Evolutionary conservation across 2,329 filamentous ascomycete genomes (phyloP).

Genomic region (Verticillium zaregamsianum): DNA sequence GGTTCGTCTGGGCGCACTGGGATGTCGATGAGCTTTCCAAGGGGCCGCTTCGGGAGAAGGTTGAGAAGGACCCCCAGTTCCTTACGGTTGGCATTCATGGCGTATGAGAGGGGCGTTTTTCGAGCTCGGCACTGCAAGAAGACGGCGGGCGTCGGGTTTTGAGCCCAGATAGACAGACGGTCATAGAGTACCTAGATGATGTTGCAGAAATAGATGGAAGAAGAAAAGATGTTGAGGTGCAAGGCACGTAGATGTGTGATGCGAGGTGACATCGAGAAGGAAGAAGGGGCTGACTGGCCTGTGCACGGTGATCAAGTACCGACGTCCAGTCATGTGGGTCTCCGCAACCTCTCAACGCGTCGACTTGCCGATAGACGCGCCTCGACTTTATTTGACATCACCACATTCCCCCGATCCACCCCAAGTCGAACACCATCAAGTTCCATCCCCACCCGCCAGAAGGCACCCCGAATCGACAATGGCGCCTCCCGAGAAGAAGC

Average conservation of each 20-base stretch:
- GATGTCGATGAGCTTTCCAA: slow-evolving; percentile 33
- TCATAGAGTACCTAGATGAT: background rate
- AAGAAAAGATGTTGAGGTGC: too few relatives aligned
- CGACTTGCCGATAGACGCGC: slow-evolving; percentile 3
- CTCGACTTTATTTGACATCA: background rate
- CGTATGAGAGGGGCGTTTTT: background rate
- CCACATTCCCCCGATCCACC: background rate
- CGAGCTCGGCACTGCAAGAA: background rate
- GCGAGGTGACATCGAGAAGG: background rate
- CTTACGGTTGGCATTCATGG: slow-evolving; percentile 10
- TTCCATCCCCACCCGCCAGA: background rate
- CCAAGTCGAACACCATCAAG: background rate
- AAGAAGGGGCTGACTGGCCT: background rate
- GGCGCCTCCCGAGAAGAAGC: slow-evolving; percentile 55
- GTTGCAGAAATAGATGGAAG: background rate
- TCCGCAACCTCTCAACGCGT: slow-evolving; percentile 7
- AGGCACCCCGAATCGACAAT: background rate
- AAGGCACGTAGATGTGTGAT: background rate
- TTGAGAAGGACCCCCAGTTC: slow-evolving; percentile 13
- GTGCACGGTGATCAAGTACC: background rate
- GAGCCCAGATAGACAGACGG: too few relatives aligned
- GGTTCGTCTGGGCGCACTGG: slow-evolving; percentile 35
- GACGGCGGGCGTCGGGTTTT: too few relatives aligned
- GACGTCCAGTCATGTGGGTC: background rate
- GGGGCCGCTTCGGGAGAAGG: slow-evolving; percentile 7